phyloP scores from a whole-genome alignment of 805 yeast genomes.

The Citeromyces nyonsensis region DNA sequence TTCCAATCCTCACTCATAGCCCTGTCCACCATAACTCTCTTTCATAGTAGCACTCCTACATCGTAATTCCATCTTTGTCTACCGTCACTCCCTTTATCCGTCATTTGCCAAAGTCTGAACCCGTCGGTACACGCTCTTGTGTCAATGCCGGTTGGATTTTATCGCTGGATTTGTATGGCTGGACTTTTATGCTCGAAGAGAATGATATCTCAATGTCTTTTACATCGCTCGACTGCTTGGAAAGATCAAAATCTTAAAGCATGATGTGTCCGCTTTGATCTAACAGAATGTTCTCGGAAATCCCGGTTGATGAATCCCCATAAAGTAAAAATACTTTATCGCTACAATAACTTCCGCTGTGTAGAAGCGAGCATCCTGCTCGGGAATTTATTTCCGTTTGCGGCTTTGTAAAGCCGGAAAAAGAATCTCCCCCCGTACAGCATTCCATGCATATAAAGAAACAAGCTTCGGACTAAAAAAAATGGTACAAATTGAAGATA shows the following conservation, averaged over 20 bases:
- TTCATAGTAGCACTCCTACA: too few relatives aligned
- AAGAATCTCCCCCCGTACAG: slow-evolving; percentile 98
- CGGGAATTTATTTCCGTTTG: slow-evolving; percentile 70
- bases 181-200: slow-evolving; percentile 8
- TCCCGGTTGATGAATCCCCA: slow-evolving; percentile 97
- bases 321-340: slow-evolving; percentile 81
- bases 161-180: too few relatives aligned
- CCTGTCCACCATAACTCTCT: too few relatives aligned
- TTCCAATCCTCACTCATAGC: too few relatives aligned
- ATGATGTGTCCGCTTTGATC: slow-evolving; percentile 97
- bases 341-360: slow-evolving; percentile 98
- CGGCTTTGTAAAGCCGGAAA: slow-evolving; percentile 92
- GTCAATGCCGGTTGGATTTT: slow-evolving; percentile 54
- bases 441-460: slow-evolving; percentile 94
- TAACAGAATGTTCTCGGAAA: slow-evolving; percentile 81
- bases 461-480: slow-evolving; percentile 88
- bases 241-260: slow-evolving; percentile 92
- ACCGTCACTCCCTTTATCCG: too few relatives aligned
- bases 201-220: slow-evolving; percentile 53
- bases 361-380: slow-evolving; percentile 82
- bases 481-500: slow-evolving; percentile 89
- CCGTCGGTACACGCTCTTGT: slow-evolving; percentile 94
- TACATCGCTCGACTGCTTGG: slow-evolving; percentile 70
- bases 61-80: too few relatives aligned
- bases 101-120: too few relatives aligned